These are phyloP conservation scores for Coelastrella sp. DNA, from an alignment of 139 green algal genomes.

Conservation along the genomic window DNA sequence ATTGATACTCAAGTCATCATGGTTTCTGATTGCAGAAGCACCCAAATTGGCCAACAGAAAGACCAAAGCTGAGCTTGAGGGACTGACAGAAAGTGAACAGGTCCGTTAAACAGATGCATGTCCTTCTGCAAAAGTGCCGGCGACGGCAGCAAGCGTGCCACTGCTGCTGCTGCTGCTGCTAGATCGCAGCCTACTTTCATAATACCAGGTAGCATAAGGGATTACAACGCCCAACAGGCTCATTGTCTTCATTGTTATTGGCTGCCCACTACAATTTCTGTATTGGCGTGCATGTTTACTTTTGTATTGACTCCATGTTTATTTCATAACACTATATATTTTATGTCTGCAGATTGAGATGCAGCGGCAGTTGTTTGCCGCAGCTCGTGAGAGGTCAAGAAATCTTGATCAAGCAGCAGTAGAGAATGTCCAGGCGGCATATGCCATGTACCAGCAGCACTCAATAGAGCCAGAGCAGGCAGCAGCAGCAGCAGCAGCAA, in stretches of 20 bases:
- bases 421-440: constrained; percentile 35
- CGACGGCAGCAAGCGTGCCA: neutral
- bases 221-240: neutral
- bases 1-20: too few relatives aligned
- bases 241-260: neutral
- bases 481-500: neutral
- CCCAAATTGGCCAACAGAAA: constrained; percentile 38
- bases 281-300: too few relatives aligned
- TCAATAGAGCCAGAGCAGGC: neutral
- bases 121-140: neutral
- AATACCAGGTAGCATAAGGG: too few relatives aligned
- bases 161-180: neutral
- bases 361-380: constrained; percentile 42
- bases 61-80: constrained; percentile 45
- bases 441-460: neutral
- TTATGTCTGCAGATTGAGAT: constrained; percentile 49
- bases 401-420: constrained; percentile 22
- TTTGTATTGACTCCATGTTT: too few relatives aligned
- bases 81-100: constrained; percentile 47
- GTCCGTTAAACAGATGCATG: neutral
- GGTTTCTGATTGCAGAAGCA: neutral
- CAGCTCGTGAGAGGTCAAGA: constrained; percentile 13
- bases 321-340: too few relatives aligned
- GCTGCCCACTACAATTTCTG: too few relatives aligned
- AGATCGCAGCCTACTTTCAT: neutral